phyloP scores from a whole-genome alignment of 2,329 filamentous ascomycete species.

The Chrysosphaeria jannelii region DNA sequence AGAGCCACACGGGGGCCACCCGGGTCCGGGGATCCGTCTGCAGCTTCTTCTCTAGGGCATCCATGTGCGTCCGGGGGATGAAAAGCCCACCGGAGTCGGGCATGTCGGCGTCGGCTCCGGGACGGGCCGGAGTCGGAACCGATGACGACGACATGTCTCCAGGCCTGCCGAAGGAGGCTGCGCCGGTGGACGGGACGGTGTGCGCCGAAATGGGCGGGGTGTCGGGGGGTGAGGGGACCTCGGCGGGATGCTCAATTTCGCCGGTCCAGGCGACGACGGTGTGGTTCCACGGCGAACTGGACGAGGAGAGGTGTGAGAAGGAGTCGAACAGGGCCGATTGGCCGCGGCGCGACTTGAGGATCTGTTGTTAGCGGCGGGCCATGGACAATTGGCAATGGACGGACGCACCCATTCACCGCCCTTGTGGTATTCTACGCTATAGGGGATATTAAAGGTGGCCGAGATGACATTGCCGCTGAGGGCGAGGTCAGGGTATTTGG shows the following conservation, averaged over 20 bases:
- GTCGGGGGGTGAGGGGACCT: conserved; percentile 15
- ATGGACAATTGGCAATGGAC: too few species aligned
- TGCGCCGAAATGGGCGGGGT: conserved; percentile 19
- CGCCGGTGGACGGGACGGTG: conserved; percentile 16
- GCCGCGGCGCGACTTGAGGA: conserved; percentile 47
- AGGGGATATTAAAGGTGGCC: conserved; percentile 30
- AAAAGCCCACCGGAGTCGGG: conserved; percentile 32
- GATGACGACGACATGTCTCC: conserved; percentile 52
- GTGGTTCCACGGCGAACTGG: conserved; percentile 64
- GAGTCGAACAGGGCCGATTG: conserved; percentile 84
- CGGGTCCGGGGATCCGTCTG: conserved; percentile 42
- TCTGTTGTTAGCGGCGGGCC: conserved; percentile 14
- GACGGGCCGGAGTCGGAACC: conserved; percentile 47
- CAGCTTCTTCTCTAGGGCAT: conserved; percentile 43
- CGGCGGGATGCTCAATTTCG: conserved; percentile 31
- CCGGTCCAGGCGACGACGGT: conserved; percentile 87
- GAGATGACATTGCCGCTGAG: conserved; percentile 37
- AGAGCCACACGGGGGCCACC: conserved; percentile 70
- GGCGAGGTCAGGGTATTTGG: conserved; percentile 22
- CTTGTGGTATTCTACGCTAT: conserved; percentile 25
- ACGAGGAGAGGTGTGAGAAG: conserved; percentile 64
- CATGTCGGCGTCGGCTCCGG: conserved; percentile 17
- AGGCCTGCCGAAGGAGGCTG: too few species aligned
- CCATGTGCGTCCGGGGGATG: conserved; percentile 39
- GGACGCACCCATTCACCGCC: conserved; percentile 29